Percentiles rank a stretch among this genome's conserved stretches.
phyloP scores from a whole-genome alignment of 2,329 filamentous ascomycete genomes.

The Aspergillus sp. region DNA sequence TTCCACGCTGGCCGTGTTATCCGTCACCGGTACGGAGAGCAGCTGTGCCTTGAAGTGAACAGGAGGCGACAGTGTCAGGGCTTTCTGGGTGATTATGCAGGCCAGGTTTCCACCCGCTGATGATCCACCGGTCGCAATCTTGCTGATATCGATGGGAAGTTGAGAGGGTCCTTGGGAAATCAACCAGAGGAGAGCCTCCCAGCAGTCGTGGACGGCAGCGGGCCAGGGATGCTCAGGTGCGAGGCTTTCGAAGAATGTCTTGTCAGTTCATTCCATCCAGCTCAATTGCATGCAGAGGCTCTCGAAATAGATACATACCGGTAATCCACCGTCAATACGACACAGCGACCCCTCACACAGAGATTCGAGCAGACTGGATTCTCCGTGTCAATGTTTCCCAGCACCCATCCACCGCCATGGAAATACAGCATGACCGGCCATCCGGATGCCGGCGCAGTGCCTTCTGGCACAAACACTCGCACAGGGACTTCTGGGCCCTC shows the following conservation, averaged over 20 bases:
- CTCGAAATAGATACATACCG: slow-evolving; percentile 39
- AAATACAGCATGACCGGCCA: slow-evolving; percentile 61
- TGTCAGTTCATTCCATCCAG: background rate
- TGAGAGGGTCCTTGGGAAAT: slow-evolving; percentile 39
- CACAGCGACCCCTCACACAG: slow-evolving; percentile 52
- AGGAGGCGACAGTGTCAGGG: slow-evolving; percentile 40
- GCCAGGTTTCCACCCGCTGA: slow-evolving; percentile 58
- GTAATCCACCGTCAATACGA: slow-evolving; percentile 60
- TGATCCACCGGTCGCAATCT: slow-evolving; percentile 53
- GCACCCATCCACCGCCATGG: slow-evolving; percentile 62
- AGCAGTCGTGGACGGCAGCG: slow-evolving; percentile 59
- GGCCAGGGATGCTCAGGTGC: slow-evolving; percentile 61
- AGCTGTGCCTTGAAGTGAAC: slow-evolving; percentile 53
- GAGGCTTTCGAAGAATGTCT: slow-evolving; percentile 41
- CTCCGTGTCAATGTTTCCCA: slow-evolving; percentile 61
- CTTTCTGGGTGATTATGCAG: slow-evolving; percentile 56
- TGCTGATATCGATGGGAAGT: slow-evolving; percentile 47
- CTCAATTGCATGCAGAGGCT: background rate
- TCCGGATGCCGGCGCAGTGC: slow-evolving; percentile 46
- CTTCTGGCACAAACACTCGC: slow-evolving; percentile 55
- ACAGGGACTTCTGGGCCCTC: slow-evolving; percentile 53
- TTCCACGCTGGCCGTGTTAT: slow-evolving; percentile 55
- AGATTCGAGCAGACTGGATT: slow-evolving; percentile 60
- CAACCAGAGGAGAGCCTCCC: slow-evolving; percentile 58
- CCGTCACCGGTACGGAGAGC: slow-evolving; percentile 60